These are phyloP conservation scores for Mucuna pruriens DNA, from an alignment of 306 rosid species.

Conservation along the genomic window DNA sequence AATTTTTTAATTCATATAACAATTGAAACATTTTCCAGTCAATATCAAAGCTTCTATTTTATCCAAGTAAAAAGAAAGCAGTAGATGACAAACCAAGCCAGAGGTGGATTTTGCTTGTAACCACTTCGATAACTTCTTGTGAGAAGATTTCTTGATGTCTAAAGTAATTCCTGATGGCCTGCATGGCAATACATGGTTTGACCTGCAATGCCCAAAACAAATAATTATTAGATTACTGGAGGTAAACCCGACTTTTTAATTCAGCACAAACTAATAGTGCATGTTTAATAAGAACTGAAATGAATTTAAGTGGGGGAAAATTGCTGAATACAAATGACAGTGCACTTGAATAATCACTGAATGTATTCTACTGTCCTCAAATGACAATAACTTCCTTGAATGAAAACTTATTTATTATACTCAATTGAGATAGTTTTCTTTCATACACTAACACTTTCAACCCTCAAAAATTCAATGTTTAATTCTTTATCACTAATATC, in stretches of 20 bases:
- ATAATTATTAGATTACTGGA: slow-evolving; percentile 18
- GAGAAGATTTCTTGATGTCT: slow-evolving; percentile 89
- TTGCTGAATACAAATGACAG: background rate
- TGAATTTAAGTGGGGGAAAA: background rate
- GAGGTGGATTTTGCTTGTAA: slow-evolving; percentile 76
- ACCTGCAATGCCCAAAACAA: slow-evolving; percentile 54
- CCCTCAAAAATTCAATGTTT: background rate
- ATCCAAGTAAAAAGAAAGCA: slow-evolving; percentile 1
- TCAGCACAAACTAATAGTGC: slow-evolving; percentile 6
- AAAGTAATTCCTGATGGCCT: slow-evolving; percentile 84
- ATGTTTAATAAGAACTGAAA: slow-evolving; percentile 8
- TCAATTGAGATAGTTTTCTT: slow-evolving; percentile 11
- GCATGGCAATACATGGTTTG: slow-evolving; percentile 86
- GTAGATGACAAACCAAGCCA: slow-evolving; percentile 69
- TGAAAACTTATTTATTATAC: background rate
- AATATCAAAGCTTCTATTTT: slow-evolving; percentile 19
- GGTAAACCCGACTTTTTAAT: background rate
- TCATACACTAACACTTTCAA: slow-evolving; percentile 1
- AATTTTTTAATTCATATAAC: background rate
- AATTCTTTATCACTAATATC: background rate
- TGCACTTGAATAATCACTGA: background rate
- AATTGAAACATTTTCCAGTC: background rate
- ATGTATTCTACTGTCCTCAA: background rate
- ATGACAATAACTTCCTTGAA: background rate
- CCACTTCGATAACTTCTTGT: slow-evolving; percentile 95